Base-by-base conservation (phyloP, 2,329 filamentous ascomycete species). In the Ceratocystis smalleyi region DNA sequence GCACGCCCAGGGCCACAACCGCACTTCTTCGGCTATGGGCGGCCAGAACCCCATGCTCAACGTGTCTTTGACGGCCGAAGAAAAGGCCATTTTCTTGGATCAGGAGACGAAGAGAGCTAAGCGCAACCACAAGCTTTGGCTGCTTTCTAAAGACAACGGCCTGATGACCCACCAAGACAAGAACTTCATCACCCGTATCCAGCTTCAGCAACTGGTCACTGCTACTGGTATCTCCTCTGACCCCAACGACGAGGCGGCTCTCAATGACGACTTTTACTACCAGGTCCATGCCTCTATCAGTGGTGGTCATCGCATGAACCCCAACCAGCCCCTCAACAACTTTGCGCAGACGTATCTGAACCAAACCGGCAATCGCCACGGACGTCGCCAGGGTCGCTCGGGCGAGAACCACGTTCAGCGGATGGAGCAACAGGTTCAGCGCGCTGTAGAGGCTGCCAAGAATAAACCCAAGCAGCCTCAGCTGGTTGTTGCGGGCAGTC, bases 81-180 rank as follows among this genome's bases (percentile, higher is more conserved):
- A 97, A 68, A 90, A 90, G 71, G 83, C 85, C 1, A 85, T 86
- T 1, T 94, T 91, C 71, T 75, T 97, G 63, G 85, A 90, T 68
- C 91, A 96, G 73, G 94, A 99, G 74, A 91, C 91, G 0, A 94
- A 91, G 75, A 85, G 94, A 61, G 91, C 94, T 5, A 99, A 99
- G 79, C 84, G 94, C 51, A 97, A 99, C 72, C 92, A 97, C 77
- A 99, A 99, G 78, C 97, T 99, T 67, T 92, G 91, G 76, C 79
- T 95, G 51, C 77, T 96, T 63, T 95, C 90, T 27, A 91, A 90
- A 75, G 91, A 95, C 70, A 99, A 99, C 71, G 94, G 94, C 27
- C 77, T 99, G 67, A 99, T 99, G 94, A 99, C 94, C 3, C 94
- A 94, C 0, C 92, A 97, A 72, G 94, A 99, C 76, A 99, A 99